A percentile compares a stretch with the other conserved stretches of the same genome.
Conservation (phyloP, 306 rosid genomes). For the Acacia melanoxylon region DNA sequence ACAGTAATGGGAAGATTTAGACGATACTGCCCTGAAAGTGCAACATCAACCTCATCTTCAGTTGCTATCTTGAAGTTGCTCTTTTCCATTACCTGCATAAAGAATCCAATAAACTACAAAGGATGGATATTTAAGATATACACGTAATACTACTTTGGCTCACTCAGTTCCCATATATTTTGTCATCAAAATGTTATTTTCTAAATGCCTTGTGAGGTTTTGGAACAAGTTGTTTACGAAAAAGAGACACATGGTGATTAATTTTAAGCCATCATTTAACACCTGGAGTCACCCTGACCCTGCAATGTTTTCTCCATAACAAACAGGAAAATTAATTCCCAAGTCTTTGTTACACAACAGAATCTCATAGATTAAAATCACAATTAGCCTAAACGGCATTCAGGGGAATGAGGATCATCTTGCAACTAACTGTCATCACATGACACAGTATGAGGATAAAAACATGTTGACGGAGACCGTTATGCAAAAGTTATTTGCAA, state of each 20-base stretch:
- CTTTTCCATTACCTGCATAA: slow-evolving; percentile 71
- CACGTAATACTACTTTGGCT: neutral
- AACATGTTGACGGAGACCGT: neutral
- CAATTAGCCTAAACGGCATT: neutral
- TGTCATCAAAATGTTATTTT: slow-evolving; percentile 1
- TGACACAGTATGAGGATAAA: neutral
- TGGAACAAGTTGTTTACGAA: neutral
- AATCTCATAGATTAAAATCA: neutral
- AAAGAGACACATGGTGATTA: neutral
- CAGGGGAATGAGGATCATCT: neutral
- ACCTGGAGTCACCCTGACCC: neutral
- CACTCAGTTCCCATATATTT: neutral
- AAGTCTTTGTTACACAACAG: neutral
- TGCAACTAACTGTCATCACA: neutral
- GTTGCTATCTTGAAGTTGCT: slow-evolving; percentile 85
- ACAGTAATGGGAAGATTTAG: slow-evolving; percentile 89
- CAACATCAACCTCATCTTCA: slow-evolving; percentile 75
- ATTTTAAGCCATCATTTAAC: neutral
- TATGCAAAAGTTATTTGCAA: neutral
- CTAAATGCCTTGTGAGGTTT: neutral
- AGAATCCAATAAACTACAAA: neutral
- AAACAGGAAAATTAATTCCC: neutral
- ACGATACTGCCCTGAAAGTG: slow-evolving; percentile 89
- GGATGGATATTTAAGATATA: neutral
- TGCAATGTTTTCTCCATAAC: neutral